Evolutionary conservation across 805 yeast species (phyloP).

Genomic region (Wickerhamiella galacta): DNA sequence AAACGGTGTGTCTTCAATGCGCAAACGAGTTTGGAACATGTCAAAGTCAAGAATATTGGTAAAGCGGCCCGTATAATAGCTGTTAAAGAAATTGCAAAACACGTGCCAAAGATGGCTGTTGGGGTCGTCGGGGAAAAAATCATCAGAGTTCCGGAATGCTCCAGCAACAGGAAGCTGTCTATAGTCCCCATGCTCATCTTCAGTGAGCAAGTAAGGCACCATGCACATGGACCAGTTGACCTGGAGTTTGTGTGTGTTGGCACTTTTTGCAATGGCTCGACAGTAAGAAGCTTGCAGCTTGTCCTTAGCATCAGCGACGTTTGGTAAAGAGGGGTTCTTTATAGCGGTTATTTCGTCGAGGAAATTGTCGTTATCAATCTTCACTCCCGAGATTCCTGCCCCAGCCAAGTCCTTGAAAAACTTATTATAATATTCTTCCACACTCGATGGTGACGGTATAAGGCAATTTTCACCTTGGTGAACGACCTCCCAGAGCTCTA

Average conservation of each 20-base stretch:
- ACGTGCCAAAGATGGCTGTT: slow-evolving; percentile 19
- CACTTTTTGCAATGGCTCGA: slow-evolving; percentile 13
- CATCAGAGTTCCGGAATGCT: slow-evolving; percentile 18
- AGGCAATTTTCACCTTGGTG: too few relatives aligned
- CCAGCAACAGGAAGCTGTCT: slow-evolving; percentile 12
- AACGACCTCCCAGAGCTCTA: too few relatives aligned
- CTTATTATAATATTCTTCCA: slow-evolving; percentile 14
- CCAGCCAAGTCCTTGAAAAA: slow-evolving; percentile 15
- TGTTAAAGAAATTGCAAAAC: slow-evolving; percentile 16
- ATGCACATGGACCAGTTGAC: slow-evolving; percentile 20
- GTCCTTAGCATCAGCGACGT: slow-evolving; percentile 8
- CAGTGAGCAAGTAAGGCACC: slow-evolving; percentile 13
- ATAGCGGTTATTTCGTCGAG: slow-evolving; percentile 17
- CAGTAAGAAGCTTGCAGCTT: slow-evolving; percentile 14
- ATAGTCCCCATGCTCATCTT: not conserved
- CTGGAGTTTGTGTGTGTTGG: slow-evolving; percentile 13
- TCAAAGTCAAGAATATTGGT: slow-evolving; percentile 22
- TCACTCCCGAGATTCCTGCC: slow-evolving; percentile 16
- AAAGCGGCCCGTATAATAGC: slow-evolving; percentile 13
- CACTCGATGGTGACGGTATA: slow-evolving; percentile 7
- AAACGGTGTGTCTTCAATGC: too few relatives aligned
- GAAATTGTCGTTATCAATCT: slow-evolving; percentile 18
- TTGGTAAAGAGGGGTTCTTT: too few relatives aligned
- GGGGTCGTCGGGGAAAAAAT: slow-evolving; percentile 18
- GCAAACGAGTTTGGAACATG: slow-evolving; percentile 18